phyloP scores from a whole-genome alignment of 768 basidiomycete genomes.

The Lepiota brunneoincarnata region DNA sequence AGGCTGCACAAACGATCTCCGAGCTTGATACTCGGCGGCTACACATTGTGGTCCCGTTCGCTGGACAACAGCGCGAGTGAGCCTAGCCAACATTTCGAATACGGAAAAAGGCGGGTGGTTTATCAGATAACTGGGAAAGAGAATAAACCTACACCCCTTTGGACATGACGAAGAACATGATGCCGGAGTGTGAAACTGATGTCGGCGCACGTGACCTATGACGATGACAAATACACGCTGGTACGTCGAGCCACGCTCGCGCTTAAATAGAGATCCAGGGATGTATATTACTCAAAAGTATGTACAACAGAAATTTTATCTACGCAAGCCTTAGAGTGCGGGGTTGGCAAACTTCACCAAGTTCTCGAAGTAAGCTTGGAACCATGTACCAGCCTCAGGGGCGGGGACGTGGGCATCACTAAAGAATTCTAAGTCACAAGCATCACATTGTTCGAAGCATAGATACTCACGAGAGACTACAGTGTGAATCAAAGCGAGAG shows the following conservation, averaged over 20 bases:
- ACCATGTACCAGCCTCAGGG: conserved; percentile 65
- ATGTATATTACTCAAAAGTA: conserved; percentile 1
- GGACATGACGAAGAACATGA: conserved; percentile 5
- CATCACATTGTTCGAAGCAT: not conserved
- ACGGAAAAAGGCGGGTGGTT: not conserved
- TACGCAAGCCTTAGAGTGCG: conserved; percentile 34
- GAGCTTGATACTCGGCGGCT: conserved; percentile 27
- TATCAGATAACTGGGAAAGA: conserved; percentile 11
- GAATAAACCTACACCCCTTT: not conserved
- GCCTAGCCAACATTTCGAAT: conserved; percentile 55
- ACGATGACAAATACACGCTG: not conserved
- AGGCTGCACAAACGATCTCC: conserved; percentile 74
- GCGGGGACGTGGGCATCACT: conserved; percentile 55
- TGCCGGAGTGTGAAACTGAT: not conserved
- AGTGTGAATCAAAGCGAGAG: conserved; percentile 50
- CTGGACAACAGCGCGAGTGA: conserved; percentile 40
- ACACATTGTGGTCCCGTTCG: conserved; percentile 27
- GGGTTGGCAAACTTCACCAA: conserved; percentile 55
- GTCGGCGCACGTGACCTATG: not conserved
- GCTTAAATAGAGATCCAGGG: not conserved
- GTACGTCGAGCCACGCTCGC: not conserved
- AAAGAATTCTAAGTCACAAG: conserved; percentile 10
- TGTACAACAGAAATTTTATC: conserved; percentile 3
- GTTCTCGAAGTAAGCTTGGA: conserved; percentile 64
- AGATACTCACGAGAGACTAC: conserved; percentile 42